phyloP scores from a whole-genome alignment of 306 rosid species.

The Hylodesmum podocarpum region DNA sequence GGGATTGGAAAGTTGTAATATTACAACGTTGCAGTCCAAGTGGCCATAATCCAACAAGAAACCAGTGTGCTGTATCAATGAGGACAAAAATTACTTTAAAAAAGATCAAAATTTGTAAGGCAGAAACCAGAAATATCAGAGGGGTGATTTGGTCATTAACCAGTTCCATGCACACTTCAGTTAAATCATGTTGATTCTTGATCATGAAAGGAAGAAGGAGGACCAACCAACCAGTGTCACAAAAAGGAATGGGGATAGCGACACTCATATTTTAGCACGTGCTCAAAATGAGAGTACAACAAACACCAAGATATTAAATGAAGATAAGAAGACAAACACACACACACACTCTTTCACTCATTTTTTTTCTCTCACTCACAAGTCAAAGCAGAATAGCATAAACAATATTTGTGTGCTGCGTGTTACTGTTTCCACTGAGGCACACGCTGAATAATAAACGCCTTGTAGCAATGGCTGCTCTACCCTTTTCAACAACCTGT shows the following conservation, averaged over 20 bases:
- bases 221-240: slow-evolving; percentile 16
- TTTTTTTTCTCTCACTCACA: background rate
- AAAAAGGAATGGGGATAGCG: background rate
- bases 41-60: slow-evolving; percentile 19
- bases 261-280: slow-evolving; percentile 36
- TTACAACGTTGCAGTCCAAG: slow-evolving; percentile 15
- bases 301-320: slow-evolving; percentile 20
- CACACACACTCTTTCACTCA: slow-evolving; percentile 41
- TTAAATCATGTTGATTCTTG: slow-evolving; percentile 5
- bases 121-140: slow-evolving; percentile 31
- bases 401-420: slow-evolving; percentile 4
- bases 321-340: slow-evolving; percentile 39
- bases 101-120: background rate
- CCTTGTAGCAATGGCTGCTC: slow-evolving; percentile 44
- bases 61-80: slow-evolving; percentile 11
- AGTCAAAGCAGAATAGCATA: background rate
- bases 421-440: background rate
- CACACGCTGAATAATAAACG: background rate
- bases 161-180: background rate
- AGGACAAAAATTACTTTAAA: background rate
- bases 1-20: background rate
- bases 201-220: background rate
- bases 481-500: slow-evolving; percentile 45
- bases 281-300: slow-evolving; percentile 37
- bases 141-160: slow-evolving; percentile 32